Evolutionary conservation across 139 green algal genomes (phyloP).

Genomic region (Ostreobium quekettii): DNA sequence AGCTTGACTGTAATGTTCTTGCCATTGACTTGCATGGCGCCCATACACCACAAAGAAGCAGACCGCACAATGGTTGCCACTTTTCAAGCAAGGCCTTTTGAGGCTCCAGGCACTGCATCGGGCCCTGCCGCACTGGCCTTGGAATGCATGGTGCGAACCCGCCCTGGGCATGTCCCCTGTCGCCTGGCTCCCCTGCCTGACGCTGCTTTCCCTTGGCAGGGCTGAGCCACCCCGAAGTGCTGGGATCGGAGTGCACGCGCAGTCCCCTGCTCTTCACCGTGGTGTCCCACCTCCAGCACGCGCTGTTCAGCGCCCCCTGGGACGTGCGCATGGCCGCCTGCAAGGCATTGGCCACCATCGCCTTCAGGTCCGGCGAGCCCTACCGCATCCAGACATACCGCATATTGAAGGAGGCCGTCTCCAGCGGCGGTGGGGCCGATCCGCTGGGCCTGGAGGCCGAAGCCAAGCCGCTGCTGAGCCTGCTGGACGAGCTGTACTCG

Average conservation of each 20-base stretch:
- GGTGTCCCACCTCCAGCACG: slow-evolving; percentile 2
- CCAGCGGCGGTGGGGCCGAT: slow-evolving; percentile 18
- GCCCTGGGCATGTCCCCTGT: too few species aligned
- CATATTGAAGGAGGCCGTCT: slow-evolving; percentile 33
- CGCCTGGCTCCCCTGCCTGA: too few species aligned
- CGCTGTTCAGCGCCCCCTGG: slow-evolving; percentile 23
- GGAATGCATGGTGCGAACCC: too few species aligned
- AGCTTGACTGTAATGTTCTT: too few species aligned
- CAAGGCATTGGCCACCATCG: slow-evolving; percentile 50
- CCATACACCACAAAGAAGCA: too few species aligned
- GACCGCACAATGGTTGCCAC: too few species aligned
- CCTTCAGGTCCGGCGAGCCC: slow-evolving; percentile 65
- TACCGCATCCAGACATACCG: slow-evolving; percentile 73
- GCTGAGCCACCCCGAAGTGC: background rate
- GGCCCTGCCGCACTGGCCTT: too few species aligned
- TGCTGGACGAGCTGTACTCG: slow-evolving; percentile 69
- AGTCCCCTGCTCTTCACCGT: slow-evolving; percentile 11
- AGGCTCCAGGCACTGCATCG: too few species aligned
- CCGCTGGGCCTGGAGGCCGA: slow-evolving; percentile 43
- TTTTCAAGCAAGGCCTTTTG: too few species aligned
- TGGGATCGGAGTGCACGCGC: slow-evolving; percentile 1
- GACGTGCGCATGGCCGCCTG: slow-evolving; percentile 30
- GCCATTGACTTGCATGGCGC: too few species aligned
- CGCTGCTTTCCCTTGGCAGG: too few species aligned
- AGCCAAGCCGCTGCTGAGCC: slow-evolving; percentile 36